phyloP scores from a whole-genome alignment of 2,329 filamentous ascomycete genomes.

The Tolypocladium nubicola region DNA sequence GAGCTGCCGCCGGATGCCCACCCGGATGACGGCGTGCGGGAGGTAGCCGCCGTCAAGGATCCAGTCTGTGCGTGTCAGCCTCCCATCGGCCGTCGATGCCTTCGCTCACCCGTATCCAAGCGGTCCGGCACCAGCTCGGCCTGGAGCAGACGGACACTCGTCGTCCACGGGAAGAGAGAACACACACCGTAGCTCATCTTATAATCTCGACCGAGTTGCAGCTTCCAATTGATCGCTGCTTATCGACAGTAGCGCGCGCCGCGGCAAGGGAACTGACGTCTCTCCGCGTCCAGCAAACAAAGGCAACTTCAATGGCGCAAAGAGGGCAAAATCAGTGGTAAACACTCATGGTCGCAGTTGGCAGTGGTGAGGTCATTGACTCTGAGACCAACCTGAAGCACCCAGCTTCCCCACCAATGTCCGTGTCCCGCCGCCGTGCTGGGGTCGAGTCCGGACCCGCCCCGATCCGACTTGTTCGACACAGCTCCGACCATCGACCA shows the following conservation, averaged over 20 bases:
- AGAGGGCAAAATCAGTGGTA: not conserved
- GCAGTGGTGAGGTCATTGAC: constrained; percentile 1
- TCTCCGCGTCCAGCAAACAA: not conserved
- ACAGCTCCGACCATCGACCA: not conserved
- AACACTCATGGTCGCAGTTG: not conserved
- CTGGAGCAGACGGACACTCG: not conserved
- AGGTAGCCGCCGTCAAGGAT: constrained; percentile 57
- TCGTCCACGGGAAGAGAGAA: not conserved
- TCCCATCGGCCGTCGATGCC: not conserved
- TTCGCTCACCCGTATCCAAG: too few relatives aligned
- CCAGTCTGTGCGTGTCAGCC: constrained; percentile 28
- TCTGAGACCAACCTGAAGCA: not conserved
- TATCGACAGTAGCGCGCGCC: not conserved
- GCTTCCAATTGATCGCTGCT: not conserved
- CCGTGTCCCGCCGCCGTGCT: not conserved
- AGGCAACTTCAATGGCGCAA: not conserved
- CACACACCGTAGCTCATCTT: constrained; percentile 8
- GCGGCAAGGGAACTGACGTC: not conserved
- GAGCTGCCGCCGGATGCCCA: constrained; percentile 57
- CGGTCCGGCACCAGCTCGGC: too few relatives aligned
- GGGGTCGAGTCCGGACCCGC: not conserved
- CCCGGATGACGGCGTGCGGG: constrained; percentile 49
- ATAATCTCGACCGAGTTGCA: too few relatives aligned
- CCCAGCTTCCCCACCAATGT: not conserved
- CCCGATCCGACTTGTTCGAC: not conserved